Conservation (phyloP, 2,329 filamentous ascomycete genomes). For the Sordariomycetes sp. region DNA sequence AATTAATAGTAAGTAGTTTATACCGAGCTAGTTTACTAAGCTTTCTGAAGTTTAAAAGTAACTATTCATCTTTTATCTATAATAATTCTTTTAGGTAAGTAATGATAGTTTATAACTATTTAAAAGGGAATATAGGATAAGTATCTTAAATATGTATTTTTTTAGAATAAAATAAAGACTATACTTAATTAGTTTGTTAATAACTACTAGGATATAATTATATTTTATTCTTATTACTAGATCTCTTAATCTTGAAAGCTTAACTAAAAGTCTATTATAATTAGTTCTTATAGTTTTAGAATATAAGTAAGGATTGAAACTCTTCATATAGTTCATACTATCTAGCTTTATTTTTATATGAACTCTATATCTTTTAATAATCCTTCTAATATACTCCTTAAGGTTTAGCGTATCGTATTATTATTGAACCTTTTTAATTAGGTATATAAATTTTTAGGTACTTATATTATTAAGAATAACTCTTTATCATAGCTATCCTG, state of each 20-base stretch:
- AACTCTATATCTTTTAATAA: background rate
- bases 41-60: background rate
- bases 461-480: no score
- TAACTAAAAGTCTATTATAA: background rate
- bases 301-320: conserved; percentile 4
- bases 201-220: background rate
- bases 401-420: no score
- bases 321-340: background rate
- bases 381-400: background rate
- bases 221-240: no score
- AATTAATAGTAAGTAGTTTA: background rate
- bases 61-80: background rate
- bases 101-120: background rate
- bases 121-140: background rate
- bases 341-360: background rate
- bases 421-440: no score
- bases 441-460: background rate
- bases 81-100: background rate
- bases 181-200: background rate
- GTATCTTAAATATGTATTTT: background rate
- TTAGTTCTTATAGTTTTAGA: conserved; percentile 5
- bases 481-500: no score
- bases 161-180: background rate
- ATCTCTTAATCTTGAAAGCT: conserved; percentile 4
- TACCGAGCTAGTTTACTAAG: background rate